Evolutionary conservation across 164 flowering plant species (phyloP), one percentile per base, ranked within the genome.

Genomic region (Cinnamomum micranthum): DNA sequence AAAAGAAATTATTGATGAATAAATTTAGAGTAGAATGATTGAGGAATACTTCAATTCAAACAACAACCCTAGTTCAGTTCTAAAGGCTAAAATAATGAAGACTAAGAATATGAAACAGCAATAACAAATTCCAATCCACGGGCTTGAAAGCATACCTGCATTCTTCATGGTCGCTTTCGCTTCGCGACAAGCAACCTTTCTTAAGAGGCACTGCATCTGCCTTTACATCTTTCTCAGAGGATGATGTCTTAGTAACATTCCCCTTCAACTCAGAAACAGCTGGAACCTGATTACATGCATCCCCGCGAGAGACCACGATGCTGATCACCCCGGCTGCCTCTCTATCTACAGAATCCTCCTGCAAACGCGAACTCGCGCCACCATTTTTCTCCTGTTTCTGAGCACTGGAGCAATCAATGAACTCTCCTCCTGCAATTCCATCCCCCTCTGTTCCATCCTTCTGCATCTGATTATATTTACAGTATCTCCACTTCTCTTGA

Each of bases 141-240:
- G n/a, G n/a, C 60, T 55, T 41, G n/a, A 55, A 55, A 55, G 47
- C 4, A 27, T 71, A 89, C 92, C 91, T 87, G 90, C 93, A 90
- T 75, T 87, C 83, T 24, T 88, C 89, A 31, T 80, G 80, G 79
- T 80, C 78, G 74, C 86, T 86, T n/a, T 80, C 71, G 74, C 69
- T 79, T 73, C 88, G 82, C 28, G 87, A 80, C 78, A 86, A 62
- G 65, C 69, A 59, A 23, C 51, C 80, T 71, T 87, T 87, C 72
- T 80, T 83, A 20, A 35, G 41, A 27, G 75, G 79, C 33, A 6
- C 15, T 17, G 73, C 60, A 7, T 72, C 55, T 68, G 51, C 73
- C 64, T 28, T 71, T 35, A 25, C 64, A 33, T 71, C 63, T 19
- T 35, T 31, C 66, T 55, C 71, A 28, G 17, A 3, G n/a, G 47